phyloP scores from a whole-genome alignment of 1,284 basidiomycete species.

The Ganoderma multipileum region DNA sequence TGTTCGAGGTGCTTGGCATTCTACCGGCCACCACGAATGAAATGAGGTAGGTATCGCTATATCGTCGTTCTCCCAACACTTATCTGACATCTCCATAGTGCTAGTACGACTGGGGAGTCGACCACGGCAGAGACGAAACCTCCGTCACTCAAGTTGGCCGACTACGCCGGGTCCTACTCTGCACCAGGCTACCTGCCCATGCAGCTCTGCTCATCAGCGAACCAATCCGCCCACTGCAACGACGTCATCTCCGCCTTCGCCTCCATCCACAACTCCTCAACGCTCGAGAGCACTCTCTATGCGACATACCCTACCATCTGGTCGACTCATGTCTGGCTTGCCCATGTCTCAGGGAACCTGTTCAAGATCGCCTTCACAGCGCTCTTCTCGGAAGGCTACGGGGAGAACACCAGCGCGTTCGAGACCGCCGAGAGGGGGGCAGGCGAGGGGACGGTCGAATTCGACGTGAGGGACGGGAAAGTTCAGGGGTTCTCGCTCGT shows the following conservation, averaged over 20 bases:
- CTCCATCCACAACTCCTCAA: constrained; percentile 4
- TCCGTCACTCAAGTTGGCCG: constrained; percentile 6
- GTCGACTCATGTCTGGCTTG: constrained; percentile 35
- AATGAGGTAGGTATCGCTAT: constrained; percentile 2
- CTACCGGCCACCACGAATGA: neutral
- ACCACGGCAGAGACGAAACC: neutral
- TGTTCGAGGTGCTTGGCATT: constrained; percentile 25
- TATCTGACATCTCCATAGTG: neutral
- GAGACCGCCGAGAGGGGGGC: constrained; percentile 30
- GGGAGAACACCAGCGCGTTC: constrained; percentile 35
- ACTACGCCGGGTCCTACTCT: constrained; percentile 11
- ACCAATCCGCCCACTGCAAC: constrained; percentile 6
- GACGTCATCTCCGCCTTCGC: constrained; percentile 10
- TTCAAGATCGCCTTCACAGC: constrained; percentile 32
- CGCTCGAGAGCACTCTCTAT: constrained; percentile 21
- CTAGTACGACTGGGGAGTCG: neutral
- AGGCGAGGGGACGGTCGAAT: constrained; percentile 28
- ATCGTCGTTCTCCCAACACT: too few species aligned
- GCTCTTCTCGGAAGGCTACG: constrained; percentile 38
- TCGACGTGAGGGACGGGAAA: constrained; percentile 25
- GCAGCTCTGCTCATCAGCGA: constrained; percentile 6
- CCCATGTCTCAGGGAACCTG: constrained; percentile 23
- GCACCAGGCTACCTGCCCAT: constrained; percentile 14
- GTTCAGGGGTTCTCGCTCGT: constrained; percentile 31
- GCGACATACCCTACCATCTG: constrained; percentile 32